Conservation (phyloP, 2,329 filamentous ascomycete species). For the Colletotrichum kahawae region DNA sequence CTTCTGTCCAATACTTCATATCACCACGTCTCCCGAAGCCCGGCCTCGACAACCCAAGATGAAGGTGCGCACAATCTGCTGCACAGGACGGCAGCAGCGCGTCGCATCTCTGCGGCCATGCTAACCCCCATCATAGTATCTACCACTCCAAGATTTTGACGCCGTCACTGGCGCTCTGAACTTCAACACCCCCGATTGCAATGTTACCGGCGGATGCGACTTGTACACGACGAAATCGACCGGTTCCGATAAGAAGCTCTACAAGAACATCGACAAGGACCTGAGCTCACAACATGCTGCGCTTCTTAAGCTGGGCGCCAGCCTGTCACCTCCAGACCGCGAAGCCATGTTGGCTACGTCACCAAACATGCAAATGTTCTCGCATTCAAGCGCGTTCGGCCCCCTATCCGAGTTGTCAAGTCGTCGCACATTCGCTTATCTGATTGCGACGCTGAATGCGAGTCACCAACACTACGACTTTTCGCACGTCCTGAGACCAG, state of each 20-base stretch:
- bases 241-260: slow-evolving; percentile 94
- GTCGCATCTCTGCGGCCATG: not conserved
- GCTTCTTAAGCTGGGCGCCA: slow-evolving; percentile 83
- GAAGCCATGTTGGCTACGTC: slow-evolving; percentile 70
- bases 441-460: slow-evolving; percentile 95
- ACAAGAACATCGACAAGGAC: slow-evolving; percentile 91
- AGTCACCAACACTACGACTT: slow-evolving; percentile 94
- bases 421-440: slow-evolving; percentile 90
- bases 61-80: slow-evolving; percentile 23
- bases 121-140: slow-evolving; percentile 65
- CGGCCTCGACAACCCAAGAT: slow-evolving; percentile 15
- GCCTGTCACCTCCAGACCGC: slow-evolving; percentile 82
- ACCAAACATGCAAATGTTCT: slow-evolving; percentile 66
- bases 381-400: slow-evolving; percentile 89
- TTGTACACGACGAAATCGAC: slow-evolving; percentile 97
- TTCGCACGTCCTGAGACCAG: slow-evolving; percentile 85
- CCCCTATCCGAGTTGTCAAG: slow-evolving; percentile 86
- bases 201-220: slow-evolving; percentile 92
- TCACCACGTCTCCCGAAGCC: slow-evolving; percentile 7
- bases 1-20: not conserved
- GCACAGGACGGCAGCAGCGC: not conserved
- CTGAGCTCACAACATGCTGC: slow-evolving; percentile 92
- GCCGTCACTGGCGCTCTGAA: slow-evolving; percentile 91
- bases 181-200: slow-evolving; percentile 92
- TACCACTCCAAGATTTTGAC: slow-evolving; percentile 90